Percentiles rank a stretch among this genome's conserved stretches.
Conservation (phyloP, 306 rosid species). For the Astragalus membranaceus region DNA sequence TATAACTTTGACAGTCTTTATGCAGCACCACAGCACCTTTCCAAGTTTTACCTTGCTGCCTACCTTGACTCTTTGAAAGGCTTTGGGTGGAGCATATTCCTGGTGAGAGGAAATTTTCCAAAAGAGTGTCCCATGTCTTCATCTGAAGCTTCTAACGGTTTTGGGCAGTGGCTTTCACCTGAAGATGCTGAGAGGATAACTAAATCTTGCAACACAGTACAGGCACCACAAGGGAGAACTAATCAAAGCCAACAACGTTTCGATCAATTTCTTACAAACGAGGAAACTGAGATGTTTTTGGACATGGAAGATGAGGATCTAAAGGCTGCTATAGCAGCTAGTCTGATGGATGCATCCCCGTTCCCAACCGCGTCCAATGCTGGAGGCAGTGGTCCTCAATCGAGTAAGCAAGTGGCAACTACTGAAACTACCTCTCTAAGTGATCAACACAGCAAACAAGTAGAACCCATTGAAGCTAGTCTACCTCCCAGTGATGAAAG, state of each 20-base stretch:
- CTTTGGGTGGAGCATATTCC: conserved; percentile 97
- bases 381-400: conserved; percentile 27
- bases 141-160: conserved; percentile 84
- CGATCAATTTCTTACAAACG: conserved; percentile 32
- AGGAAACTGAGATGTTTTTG: conserved; percentile 48
- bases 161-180: conserved; percentile 92
- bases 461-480: conserved; percentile 3
- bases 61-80: conserved; percentile 87
- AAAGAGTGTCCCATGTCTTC: conserved; percentile 84
- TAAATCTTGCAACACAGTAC: conserved; percentile 75
- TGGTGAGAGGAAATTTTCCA: conserved; percentile 91
- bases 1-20: conserved; percentile 93
- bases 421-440: conserved; percentile 1
- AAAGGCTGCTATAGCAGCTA: conserved; percentile 91
- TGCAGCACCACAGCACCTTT: conserved; percentile 91
- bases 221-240: conserved; percentile 44
- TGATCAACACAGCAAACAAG: conserved; percentile 4
- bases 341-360: conserved; percentile 64
- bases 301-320: conserved; percentile 85
- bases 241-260: conserved; percentile 28
- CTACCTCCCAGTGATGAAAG: conserved; percentile 17
- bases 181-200: conserved; percentile 95
- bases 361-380: conserved; percentile 27
- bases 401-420: conserved; percentile 20
- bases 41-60: conserved; percentile 95